These are phyloP conservation scores for Cymbidium sinense DNA, from an alignment of 106 monocot genomes.

Conservation along the genomic window DNA sequence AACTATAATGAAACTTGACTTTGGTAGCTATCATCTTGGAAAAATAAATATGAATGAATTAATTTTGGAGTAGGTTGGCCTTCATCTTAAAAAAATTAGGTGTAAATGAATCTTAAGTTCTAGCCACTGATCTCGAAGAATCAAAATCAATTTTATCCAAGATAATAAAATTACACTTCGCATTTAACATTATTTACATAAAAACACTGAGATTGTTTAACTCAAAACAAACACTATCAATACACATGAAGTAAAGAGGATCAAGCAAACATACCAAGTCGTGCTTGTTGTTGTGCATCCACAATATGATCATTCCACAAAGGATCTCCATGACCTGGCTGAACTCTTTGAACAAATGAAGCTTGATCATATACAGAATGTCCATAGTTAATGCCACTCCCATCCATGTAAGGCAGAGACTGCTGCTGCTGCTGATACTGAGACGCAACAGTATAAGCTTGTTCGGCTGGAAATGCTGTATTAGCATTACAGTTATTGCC, in stretches of 20 bases:
- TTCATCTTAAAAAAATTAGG: too few relatives aligned
- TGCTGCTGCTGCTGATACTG: conserved; percentile 22
- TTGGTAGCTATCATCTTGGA: too few relatives aligned
- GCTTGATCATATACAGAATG: conserved; percentile 14
- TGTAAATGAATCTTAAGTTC: too few relatives aligned
- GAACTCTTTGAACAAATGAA: conserved; percentile 9
- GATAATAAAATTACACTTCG: too few relatives aligned
- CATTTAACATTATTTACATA: too few relatives aligned
- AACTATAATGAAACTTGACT: too few relatives aligned
- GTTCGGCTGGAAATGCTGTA: conserved; percentile 19
- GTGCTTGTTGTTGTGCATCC: background rate
- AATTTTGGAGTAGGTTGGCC: too few relatives aligned
- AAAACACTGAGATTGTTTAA: background rate
- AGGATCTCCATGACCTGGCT: conserved; percentile 11
- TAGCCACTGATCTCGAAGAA: too few relatives aligned
- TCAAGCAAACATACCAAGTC: background rate
- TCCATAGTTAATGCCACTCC: conserved; percentile 12
- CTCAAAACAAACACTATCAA: background rate
- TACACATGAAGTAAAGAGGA: background rate
- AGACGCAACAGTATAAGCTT: conserved; percentile 14
- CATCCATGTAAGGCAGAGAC: conserved; percentile 14
- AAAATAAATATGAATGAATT: too few relatives aligned
- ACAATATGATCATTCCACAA: conserved; percentile 34
- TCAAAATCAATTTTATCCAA: too few relatives aligned
- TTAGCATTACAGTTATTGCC: conserved; percentile 16